phyloP scores from a whole-genome alignment of 495 filamentous ascomycete genomes.

The Lophiotrema nucula region DNA sequence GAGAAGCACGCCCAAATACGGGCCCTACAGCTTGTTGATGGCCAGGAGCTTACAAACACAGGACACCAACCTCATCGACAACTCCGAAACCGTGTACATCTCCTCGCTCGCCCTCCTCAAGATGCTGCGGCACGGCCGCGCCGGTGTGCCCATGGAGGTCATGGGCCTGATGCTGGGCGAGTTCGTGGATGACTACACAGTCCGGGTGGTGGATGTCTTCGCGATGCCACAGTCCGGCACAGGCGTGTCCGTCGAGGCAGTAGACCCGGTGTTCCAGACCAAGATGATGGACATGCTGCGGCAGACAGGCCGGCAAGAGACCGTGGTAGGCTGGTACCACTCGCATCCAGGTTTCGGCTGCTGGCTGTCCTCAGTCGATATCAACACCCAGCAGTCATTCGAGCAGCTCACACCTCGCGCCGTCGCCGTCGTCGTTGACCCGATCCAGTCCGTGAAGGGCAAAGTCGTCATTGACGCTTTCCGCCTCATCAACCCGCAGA shows the following conservation, averaged over 20 bases:
- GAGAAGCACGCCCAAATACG: too few relatives aligned
- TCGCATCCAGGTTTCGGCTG: constrained; percentile 98
- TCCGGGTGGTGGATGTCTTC: constrained; percentile 96
- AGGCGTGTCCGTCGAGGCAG: constrained; percentile 95
- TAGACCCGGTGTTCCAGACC: constrained; percentile 96
- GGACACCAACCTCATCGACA: constrained; percentile 93
- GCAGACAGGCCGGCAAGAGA: constrained; percentile 95
- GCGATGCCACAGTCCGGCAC: constrained; percentile 99
- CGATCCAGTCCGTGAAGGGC: constrained; percentile 98
- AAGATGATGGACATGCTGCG: constrained; percentile 99
- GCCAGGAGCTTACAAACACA: too few relatives aligned
- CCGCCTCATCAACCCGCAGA: constrained; percentile 97
- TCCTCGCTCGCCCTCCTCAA: constrained; percentile 95
- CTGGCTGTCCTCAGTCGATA: constrained; percentile 98
- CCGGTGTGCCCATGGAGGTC: constrained; percentile 99
- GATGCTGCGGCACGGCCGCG: constrained; percentile 96
- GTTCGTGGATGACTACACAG: constrained; percentile 98
- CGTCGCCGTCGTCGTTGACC: constrained; percentile 96
- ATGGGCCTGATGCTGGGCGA: constrained; percentile 99
- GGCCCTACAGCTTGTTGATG: neutral
- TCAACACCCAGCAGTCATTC: constrained; percentile 99
- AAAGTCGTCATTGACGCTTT: constrained; percentile 99
- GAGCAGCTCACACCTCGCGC: constrained; percentile 95
- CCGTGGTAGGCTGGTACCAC: constrained; percentile 98
- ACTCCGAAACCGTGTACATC: constrained; percentile 99